Evolutionary conservation across 805 yeast genomes (phyloP).

Genomic region (Nakazawaea laoshanensis): DNA sequence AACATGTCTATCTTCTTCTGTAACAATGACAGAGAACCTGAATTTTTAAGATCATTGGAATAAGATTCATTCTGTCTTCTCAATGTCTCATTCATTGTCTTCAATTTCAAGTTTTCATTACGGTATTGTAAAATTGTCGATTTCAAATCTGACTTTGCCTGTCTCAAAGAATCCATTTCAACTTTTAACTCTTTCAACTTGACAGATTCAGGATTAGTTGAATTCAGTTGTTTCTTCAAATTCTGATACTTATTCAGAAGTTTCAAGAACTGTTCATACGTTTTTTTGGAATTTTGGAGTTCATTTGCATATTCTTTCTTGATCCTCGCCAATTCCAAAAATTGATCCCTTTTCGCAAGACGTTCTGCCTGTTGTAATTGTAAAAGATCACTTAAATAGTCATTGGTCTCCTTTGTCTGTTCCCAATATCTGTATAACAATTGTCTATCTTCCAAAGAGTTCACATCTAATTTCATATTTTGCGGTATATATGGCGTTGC

Average conservation of each 20-base stretch:
- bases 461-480: slow-evolving; percentile 5
- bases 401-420: slow-evolving; percentile 14
- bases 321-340: slow-evolving; percentile 13
- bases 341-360: slow-evolving; percentile 12
- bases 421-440: slow-evolving; percentile 8
- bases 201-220: slow-evolving; percentile 10
- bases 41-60: background rate
- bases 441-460: slow-evolving; percentile 1
- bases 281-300: slow-evolving; percentile 18
- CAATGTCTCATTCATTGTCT: slow-evolving; percentile 6
- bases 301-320: slow-evolving; percentile 22
- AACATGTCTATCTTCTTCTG: slow-evolving; percentile 7
- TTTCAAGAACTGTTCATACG: slow-evolving; percentile 24
- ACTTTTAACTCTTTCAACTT: slow-evolving; percentile 14
- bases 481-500: slow-evolving; percentile 7
- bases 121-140: slow-evolving; percentile 10
- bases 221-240: slow-evolving; percentile 12
- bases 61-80: slow-evolving; percentile 1
- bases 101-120: slow-evolving; percentile 8
- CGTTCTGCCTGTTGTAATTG: slow-evolving; percentile 11
- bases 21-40: background rate
- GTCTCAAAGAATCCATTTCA: slow-evolving; percentile 15
- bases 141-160: slow-evolving; percentile 13
- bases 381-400: slow-evolving; percentile 18
- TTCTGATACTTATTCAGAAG: slow-evolving; percentile 22